Evolutionary conservation across 2,329 filamentous ascomycete species (phyloP).

Genomic region (Epichloe bromicola): DNA sequence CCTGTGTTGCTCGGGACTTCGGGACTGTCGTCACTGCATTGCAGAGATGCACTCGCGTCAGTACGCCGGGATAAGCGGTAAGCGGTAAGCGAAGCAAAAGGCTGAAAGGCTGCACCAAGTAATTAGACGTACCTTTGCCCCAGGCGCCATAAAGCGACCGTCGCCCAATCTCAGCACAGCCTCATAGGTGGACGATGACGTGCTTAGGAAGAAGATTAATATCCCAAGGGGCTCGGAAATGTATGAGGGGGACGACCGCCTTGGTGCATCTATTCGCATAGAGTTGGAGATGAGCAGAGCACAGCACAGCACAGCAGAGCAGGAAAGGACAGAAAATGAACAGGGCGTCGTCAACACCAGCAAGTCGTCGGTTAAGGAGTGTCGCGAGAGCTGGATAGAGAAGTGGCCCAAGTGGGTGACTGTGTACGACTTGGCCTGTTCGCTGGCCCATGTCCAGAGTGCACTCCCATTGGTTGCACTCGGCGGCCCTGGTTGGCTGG

Average conservation of each 20-base stretch:
- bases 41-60: neutral
- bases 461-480: too few relatives aligned
- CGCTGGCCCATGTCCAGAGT: neutral
- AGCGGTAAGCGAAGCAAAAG: neutral
- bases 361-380: neutral
- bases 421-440: too few relatives aligned
- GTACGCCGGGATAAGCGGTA: neutral
- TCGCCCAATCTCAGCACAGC: neutral
- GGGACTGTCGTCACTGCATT: conserved; percentile 2
- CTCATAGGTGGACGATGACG: neutral
- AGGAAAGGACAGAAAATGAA: too few relatives aligned
- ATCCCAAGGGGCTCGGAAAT: neutral
- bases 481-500: too few relatives aligned
- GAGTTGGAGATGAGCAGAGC: neutral
- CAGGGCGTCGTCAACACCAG: too few relatives aligned
- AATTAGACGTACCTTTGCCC: neutral
- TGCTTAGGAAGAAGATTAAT: neutral
- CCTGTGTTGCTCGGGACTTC: conserved; percentile 8
- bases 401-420: neutral
- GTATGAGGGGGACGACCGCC: neutral
- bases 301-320: neutral
- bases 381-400: neutral
- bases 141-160: conserved; percentile 3
- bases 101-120: neutral
- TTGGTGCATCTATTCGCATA: neutral